Percentiles rank a stretch among this genome's conserved stretches.
Conservation (phyloP, 192 early-diverging fungal species). For the Helicostylum pulchrum region DNA sequence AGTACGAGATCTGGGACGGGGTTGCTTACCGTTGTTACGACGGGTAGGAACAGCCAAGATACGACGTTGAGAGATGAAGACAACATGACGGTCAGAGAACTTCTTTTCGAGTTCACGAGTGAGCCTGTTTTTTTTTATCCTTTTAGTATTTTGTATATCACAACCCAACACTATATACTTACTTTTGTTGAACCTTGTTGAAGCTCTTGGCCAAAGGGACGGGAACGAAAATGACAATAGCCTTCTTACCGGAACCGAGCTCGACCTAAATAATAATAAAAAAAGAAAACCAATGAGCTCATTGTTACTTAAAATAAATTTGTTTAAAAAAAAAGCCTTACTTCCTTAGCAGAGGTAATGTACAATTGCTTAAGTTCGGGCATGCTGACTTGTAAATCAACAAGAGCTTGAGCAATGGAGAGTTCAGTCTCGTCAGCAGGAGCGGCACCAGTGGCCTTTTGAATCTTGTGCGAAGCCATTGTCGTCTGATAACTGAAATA, state of each 20-base stretch:
- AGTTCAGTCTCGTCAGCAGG: constrained; percentile 81
- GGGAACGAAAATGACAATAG: constrained; percentile 96
- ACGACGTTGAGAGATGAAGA: constrained; percentile 77
- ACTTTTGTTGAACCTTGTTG: constrained; percentile 91
- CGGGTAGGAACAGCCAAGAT: constrained; percentile 94
- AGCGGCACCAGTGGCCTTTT: constrained; percentile 34
- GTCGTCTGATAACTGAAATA: constrained; percentile 5
- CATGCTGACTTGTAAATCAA: constrained; percentile 94
- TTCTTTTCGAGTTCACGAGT: constrained; percentile 99
- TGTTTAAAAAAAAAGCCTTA: constrained; percentile 30
- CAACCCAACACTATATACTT: not conserved
- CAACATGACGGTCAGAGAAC: constrained; percentile 99
- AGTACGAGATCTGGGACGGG: constrained; percentile 93
- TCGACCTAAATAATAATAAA: constrained; percentile 68
- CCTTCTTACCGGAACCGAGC: constrained; percentile 92
- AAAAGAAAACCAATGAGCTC: not conserved
- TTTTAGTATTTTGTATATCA: not conserved
- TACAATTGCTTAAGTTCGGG: constrained; percentile 96
- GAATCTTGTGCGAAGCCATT: constrained; percentile 43
- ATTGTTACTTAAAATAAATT: not conserved
- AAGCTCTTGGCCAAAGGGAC: constrained; percentile 92
- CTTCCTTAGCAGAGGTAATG: constrained; percentile 95
- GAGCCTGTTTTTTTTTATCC: constrained; percentile 50
- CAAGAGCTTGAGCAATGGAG: constrained; percentile 92
- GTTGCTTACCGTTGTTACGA: constrained; percentile 78